Conservation (phyloP, 1,284 basidiomycete genomes). For the Malassezia arunalokei region DNA sequence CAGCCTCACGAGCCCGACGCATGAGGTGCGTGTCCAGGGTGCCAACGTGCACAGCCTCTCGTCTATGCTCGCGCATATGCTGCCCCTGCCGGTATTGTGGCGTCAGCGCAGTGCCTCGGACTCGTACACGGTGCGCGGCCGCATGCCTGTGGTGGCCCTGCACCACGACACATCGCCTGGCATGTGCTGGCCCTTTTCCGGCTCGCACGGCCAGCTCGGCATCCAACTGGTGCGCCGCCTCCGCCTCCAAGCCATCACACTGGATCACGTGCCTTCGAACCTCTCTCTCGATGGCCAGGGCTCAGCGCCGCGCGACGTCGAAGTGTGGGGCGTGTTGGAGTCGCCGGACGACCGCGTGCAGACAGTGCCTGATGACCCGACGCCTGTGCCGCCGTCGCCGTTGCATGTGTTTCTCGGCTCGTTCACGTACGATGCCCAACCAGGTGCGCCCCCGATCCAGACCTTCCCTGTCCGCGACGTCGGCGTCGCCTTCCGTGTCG, state of each 20-base stretch:
- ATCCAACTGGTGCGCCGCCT: slow-evolving; percentile 62
- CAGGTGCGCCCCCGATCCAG: slow-evolving; percentile 58
- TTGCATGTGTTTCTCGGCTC: slow-evolving; percentile 63
- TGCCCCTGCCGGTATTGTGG: slow-evolving; percentile 5
- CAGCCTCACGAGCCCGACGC: slow-evolving; percentile 59
- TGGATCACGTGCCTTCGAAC: slow-evolving; percentile 74
- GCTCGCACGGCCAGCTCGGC: slow-evolving; percentile 64
- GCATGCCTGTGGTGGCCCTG: slow-evolving; percentile 68
- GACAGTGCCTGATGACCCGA: slow-evolving; percentile 1
- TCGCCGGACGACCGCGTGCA: slow-evolving; percentile 56
- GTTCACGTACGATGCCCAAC: slow-evolving; percentile 64
- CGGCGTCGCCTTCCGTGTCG: slow-evolving; percentile 65
- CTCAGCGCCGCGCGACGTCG: slow-evolving; percentile 71
- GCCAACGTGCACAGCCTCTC: background rate
- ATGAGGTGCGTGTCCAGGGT: slow-evolving; percentile 29
- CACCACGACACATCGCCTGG: slow-evolving; percentile 70
- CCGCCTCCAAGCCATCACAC: slow-evolving; percentile 62
- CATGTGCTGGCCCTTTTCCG: slow-evolving; percentile 83
- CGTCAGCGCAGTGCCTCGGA: background rate
- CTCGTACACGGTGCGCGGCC: slow-evolving; percentile 52
- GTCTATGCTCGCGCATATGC: background rate
- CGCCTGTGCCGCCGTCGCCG: slow-evolving; percentile 51
- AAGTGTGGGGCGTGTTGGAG: slow-evolving; percentile 59
- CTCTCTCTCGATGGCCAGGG: slow-evolving; percentile 61
- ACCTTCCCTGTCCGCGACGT: slow-evolving; percentile 60